phyloP scores from a whole-genome alignment of 306 rosid genomes.

The Fragaria ananassa region DNA sequence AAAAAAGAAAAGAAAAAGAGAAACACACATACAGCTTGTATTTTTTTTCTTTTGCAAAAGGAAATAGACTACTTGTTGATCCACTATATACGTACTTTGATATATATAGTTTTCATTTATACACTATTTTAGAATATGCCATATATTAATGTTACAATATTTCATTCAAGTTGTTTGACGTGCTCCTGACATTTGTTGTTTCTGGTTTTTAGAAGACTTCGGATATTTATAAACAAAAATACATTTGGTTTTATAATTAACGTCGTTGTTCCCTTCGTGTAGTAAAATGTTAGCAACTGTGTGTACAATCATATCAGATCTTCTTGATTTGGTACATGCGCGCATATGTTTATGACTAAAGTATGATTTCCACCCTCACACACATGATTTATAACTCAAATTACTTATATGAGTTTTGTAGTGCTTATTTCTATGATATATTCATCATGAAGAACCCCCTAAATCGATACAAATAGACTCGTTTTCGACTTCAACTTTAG shows the following conservation, averaged over 20 bases:
- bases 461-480: background rate
- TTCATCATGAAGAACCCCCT: background rate
- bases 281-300: background rate
- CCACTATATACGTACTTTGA: background rate
- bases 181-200: background rate
- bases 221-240: background rate
- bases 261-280: background rate
- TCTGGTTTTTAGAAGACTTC: background rate
- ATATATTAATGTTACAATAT: background rate
- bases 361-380: background rate
- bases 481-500: background rate
- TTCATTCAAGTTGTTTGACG: background rate
- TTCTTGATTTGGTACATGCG: background rate
- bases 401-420: background rate
- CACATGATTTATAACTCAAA: background rate
- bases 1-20: background rate
- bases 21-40: background rate
- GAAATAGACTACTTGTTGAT: slow-evolving; percentile 8
- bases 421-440: background rate
- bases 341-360: background rate
- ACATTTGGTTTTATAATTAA: background rate
- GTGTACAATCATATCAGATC: background rate
- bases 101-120: background rate
- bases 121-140: background rate
- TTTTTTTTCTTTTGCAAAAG: background rate